These are phyloP conservation scores for Agrocybe pediades DNA, from an alignment of 768 basidiomycete species.

Conservation along the genomic window DNA sequence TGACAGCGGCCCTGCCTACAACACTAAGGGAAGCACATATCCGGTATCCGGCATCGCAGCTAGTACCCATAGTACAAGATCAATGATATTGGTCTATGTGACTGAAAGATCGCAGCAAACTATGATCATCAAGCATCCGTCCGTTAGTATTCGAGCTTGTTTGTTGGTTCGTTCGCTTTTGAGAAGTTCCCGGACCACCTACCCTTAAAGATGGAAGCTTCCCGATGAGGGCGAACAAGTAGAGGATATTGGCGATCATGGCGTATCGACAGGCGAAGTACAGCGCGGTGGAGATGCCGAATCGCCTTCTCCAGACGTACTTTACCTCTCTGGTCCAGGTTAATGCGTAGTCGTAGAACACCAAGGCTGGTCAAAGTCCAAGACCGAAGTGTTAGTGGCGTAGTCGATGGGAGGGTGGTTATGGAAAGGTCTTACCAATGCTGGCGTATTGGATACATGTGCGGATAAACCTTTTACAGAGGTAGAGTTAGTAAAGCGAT, in stretches of 20 bases:
- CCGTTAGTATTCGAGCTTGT: too few relatives aligned
- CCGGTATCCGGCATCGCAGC: not conserved
- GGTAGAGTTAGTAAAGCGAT: not conserved
- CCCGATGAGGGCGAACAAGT: not conserved
- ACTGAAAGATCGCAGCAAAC: not conserved
- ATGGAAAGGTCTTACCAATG: not conserved
- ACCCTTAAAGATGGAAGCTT: not conserved
- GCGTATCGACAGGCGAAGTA: slow-evolving; percentile 6
- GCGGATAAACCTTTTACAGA: not conserved
- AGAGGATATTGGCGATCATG: slow-evolving; percentile 3
- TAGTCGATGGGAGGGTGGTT: not conserved
- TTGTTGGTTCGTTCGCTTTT: too few relatives aligned
- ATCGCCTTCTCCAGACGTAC: not conserved
- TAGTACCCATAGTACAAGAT: too few relatives aligned
- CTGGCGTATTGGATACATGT: not conserved
- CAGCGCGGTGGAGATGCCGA: not conserved
- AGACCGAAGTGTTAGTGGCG: not conserved
- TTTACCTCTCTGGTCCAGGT: slow-evolving; percentile 4
- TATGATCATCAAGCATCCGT: too few relatives aligned
- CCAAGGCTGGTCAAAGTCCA: not conserved
- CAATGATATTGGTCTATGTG: too few relatives aligned
- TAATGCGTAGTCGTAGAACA: slow-evolving; percentile 4
- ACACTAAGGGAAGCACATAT: not conserved
- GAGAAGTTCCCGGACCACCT: too few relatives aligned
- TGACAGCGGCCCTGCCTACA: not conserved